These are phyloP conservation scores for Pluteus cervinus DNA, from an alignment of 768 basidiomycete genomes.

Conservation along the genomic window DNA sequence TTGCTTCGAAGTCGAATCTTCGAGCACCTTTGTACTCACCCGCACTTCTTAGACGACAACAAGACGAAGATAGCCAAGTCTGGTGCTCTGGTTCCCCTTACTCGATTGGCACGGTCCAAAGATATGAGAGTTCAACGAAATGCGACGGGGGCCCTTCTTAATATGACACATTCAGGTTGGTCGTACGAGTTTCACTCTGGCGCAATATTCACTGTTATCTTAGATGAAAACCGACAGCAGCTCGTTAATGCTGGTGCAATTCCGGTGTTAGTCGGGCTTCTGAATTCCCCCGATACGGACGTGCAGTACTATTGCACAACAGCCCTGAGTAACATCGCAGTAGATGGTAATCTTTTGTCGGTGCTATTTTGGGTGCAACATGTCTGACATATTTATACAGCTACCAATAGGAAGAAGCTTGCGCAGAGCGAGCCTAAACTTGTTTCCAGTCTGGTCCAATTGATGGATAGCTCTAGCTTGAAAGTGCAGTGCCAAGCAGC, in stretches of 20 bases:
- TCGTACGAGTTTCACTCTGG: too few relatives aligned
- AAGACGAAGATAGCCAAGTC: conserved; percentile 99
- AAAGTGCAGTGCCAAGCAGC: conserved; percentile 99
- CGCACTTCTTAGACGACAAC: conserved; percentile 74
- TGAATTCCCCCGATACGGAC: conserved; percentile 97
- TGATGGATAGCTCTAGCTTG: conserved; percentile 96
- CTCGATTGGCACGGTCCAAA: conserved; percentile 92
- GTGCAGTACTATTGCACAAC: conserved; percentile 99
- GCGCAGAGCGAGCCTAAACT: conserved; percentile 92
- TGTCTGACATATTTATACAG: conserved; percentile 27
- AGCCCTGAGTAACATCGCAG: conserved; percentile 96
- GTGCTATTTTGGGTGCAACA: not conserved
- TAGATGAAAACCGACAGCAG: conserved; percentile 98
- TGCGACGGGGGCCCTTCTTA: conserved; percentile 94
- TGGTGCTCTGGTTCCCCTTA: conserved; percentile 95
- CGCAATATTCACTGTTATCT: too few relatives aligned
- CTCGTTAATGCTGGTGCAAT: conserved; percentile 98
- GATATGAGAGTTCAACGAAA: conserved; percentile 99
- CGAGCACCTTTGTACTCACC: conserved; percentile 5
- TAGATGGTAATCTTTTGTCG: conserved; percentile 53
- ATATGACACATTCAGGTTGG: conserved; percentile 98
- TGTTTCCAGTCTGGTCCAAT: conserved; percentile 84
- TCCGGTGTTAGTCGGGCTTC: conserved; percentile 88
- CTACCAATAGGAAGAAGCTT: conserved; percentile 87
- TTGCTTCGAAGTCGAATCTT: conserved; percentile 6